Conservation (phyloP, 352 stramenopile species). For the Blastocystis sp. region DNA sequence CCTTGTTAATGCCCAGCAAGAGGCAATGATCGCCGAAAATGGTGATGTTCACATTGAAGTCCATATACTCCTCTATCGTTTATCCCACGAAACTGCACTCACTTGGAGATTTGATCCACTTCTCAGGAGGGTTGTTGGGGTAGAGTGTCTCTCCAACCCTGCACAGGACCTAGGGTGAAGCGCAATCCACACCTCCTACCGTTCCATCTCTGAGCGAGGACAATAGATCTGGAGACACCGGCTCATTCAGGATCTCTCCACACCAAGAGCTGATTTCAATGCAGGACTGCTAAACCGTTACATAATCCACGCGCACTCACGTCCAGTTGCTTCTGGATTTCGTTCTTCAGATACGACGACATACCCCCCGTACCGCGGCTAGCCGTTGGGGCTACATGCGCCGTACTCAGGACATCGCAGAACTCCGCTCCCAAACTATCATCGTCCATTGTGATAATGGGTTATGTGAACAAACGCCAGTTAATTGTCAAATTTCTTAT, state of each 20-base stretch:
- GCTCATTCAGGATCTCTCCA: conserved; percentile 30
- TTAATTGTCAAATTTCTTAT: conserved; percentile 61
- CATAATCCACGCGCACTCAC: neutral
- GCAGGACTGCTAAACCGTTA: conserved; percentile 35
- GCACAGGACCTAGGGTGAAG: conserved; percentile 43
- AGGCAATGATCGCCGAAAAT: conserved; percentile 54
- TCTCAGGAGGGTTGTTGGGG: neutral
- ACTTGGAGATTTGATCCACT: conserved; percentile 24
- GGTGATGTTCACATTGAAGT: conserved; percentile 51
- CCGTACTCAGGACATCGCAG: conserved; percentile 35
- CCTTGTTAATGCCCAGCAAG: conserved; percentile 30
- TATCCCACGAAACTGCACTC: neutral
- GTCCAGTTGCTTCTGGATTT: conserved; percentile 59
- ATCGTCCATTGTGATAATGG: conserved; percentile 4
- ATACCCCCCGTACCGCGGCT: neutral
- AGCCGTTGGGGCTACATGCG: neutral
- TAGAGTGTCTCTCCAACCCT: conserved; percentile 27
- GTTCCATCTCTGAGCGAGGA: conserved; percentile 53
- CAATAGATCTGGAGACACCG: conserved; percentile 38
- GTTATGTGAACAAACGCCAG: neutral
- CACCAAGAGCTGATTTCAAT: conserved; percentile 60
- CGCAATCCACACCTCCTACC: neutral
- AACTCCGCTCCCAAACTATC: conserved; percentile 9
- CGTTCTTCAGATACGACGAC: neutral
- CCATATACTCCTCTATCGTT: conserved; percentile 46